phyloP scores from a whole-genome alignment of 1,139 yeast genomes.

The Candida sp. region DNA sequence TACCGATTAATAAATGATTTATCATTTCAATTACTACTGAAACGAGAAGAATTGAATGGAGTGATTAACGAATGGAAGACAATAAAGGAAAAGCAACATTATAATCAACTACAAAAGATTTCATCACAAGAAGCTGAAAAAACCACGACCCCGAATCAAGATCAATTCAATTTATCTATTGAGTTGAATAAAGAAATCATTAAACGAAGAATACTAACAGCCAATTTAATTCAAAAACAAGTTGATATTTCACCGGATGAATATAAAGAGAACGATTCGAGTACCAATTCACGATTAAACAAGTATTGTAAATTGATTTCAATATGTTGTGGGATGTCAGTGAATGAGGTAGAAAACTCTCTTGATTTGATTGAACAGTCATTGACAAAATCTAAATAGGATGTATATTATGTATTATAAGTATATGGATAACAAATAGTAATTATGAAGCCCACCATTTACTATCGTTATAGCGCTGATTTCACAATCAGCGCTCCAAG shows the following conservation, averaged over 20 bases:
- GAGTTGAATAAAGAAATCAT: constrained; percentile 21
- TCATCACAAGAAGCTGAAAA: not conserved
- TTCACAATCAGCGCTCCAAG: too few relatives aligned
- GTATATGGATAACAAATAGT: not conserved
- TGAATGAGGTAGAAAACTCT: constrained; percentile 38
- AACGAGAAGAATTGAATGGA: constrained; percentile 26
- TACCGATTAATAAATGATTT: constrained; percentile 38
- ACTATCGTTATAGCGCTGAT: too few relatives aligned
- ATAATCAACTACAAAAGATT: not conserved
- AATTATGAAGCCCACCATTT: too few relatives aligned
- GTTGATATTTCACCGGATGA: constrained; percentile 16
- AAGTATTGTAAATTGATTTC: constrained; percentile 44
- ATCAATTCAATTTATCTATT: constrained; percentile 16
- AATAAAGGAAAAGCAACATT: constrained; percentile 11
- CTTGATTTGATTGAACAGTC: constrained; percentile 45
- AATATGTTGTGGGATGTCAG: constrained; percentile 43
- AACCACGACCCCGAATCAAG: constrained; percentile 7
- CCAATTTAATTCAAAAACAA: constrained; percentile 17
- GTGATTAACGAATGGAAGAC: constrained; percentile 14
- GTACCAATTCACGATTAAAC: constrained; percentile 32
- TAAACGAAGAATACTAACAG: constrained; percentile 15
- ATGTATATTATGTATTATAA: constrained; percentile 3
- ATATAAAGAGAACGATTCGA: constrained; percentile 5
- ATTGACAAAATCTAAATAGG: constrained; percentile 7
- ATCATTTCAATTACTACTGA: constrained; percentile 33